Percentiles rank a stretch among this genome's conserved stretches.
These are phyloP conservation scores for Prunus mira DNA, from an alignment of 306 rosid species.

Conservation along the genomic window DNA sequence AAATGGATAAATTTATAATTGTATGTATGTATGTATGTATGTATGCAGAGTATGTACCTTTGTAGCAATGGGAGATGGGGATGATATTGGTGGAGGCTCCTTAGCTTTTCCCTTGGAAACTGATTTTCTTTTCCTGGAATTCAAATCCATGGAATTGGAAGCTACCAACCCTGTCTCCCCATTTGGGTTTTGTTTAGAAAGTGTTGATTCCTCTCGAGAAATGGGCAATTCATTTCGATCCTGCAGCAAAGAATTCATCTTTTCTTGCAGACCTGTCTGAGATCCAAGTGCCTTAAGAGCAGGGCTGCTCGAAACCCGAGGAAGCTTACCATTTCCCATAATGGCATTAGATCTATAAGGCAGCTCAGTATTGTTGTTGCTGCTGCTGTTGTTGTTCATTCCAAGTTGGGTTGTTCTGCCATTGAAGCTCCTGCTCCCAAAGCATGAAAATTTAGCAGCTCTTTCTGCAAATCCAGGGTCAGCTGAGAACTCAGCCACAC, in stretches of 20 bases:
- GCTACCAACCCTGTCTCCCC: slow-evolving; percentile 35
- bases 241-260: slow-evolving; percentile 33
- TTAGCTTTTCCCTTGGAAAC: slow-evolving; percentile 58
- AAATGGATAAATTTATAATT: neutral
- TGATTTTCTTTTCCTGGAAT: slow-evolving; percentile 73
- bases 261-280: slow-evolving; percentile 41
- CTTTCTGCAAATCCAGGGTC: slow-evolving; percentile 95
- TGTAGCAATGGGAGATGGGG: slow-evolving; percentile 1
- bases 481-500: slow-evolving; percentile 56
- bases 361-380: slow-evolving; percentile 21
- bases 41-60: slow-evolving; percentile 33
- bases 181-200: slow-evolving; percentile 57
- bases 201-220: slow-evolving; percentile 69
- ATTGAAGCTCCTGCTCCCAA: slow-evolving; percentile 84
- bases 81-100: slow-evolving; percentile 31
- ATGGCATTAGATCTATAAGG: slow-evolving; percentile 33
- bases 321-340: slow-evolving; percentile 37
- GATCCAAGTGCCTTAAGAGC: slow-evolving; percentile 64
- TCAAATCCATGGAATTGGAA: slow-evolving; percentile 33
- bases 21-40: no score
- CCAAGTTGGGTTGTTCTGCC: slow-evolving; percentile 45
- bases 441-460: slow-evolving; percentile 89
- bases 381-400: slow-evolving; percentile 22
- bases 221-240: slow-evolving; percentile 32
- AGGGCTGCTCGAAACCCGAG: slow-evolving; percentile 75